phyloP scores from a whole-genome alignment of 1,284 basidiomycete species.

The Sporisorium iseilematis-ciliati region DNA sequence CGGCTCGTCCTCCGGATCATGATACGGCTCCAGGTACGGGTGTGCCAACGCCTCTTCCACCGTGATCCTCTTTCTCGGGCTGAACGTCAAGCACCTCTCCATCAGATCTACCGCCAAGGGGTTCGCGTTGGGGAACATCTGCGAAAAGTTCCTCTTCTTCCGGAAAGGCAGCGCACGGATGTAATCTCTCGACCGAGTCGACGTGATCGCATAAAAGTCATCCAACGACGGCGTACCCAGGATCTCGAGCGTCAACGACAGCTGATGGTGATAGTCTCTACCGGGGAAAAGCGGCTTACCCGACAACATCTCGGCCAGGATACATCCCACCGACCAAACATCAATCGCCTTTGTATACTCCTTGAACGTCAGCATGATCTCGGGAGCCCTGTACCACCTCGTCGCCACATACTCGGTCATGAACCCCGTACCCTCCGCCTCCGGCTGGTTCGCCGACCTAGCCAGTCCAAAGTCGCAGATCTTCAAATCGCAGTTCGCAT shows the following conservation, averaged over 20 bases:
- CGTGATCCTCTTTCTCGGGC: conserved; percentile 66
- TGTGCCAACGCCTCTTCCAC: conserved; percentile 69
- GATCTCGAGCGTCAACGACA: conserved; percentile 75
- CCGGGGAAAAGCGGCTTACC: conserved; percentile 92
- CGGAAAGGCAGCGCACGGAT: conserved; percentile 92
- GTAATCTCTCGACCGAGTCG: conserved; percentile 86
- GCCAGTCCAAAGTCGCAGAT: conserved; percentile 70
- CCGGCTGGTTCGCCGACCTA: conserved; percentile 66
- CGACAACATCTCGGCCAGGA: conserved; percentile 93
- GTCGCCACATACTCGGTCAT: conserved; percentile 70
- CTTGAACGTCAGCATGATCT: conserved; percentile 70
- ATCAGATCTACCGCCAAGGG: conserved; percentile 79
- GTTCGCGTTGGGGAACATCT: conserved; percentile 85
- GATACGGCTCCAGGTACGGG: conserved; percentile 67
- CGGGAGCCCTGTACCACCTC: conserved; percentile 68
- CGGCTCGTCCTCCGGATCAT: conserved; percentile 69
- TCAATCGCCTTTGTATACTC: conserved; percentile 70
- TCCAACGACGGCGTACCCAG: conserved; percentile 76
- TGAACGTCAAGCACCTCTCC: conserved; percentile 84
- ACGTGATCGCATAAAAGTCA: conserved; percentile 79
- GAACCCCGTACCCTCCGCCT: conserved; percentile 67
- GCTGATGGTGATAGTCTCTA: conserved; percentile 72
- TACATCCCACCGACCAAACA: conserved; percentile 91
- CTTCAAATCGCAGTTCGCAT: conserved; percentile 68
- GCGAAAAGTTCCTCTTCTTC: conserved; percentile 82